Percentiles rank a stretch among this genome's conserved stretches.
These are phyloP conservation scores for Myxozyma sirexii DNA, from an alignment of 805 yeast genomes.

Conservation along the genomic window DNA sequence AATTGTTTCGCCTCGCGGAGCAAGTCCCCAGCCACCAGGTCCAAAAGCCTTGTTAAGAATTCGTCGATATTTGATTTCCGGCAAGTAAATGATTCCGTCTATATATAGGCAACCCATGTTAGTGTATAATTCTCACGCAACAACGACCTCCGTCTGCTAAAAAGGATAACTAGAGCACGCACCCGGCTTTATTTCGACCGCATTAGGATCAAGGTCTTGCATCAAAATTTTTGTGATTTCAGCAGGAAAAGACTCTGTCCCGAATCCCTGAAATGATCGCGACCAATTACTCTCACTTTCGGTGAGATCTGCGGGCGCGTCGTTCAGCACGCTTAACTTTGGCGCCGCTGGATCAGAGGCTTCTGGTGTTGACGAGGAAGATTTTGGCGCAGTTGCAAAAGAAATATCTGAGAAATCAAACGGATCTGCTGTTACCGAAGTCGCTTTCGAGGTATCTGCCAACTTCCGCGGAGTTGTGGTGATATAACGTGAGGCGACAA, in stretches of 20 bases:
- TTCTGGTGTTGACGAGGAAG: neutral
- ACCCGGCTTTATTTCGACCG: conserved; percentile 85
- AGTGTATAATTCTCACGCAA: neutral
- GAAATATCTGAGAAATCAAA: conserved; percentile 8
- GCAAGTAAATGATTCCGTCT: conserved; percentile 87
- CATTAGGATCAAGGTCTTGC: conserved; percentile 64
- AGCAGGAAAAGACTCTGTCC: conserved; percentile 70
- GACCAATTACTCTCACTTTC: conserved; percentile 65
- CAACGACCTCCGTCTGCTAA: neutral
- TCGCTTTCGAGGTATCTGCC: neutral
- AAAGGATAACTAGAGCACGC: neutral
- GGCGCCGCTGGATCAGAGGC: neutral
- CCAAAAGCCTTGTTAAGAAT: conserved; percentile 90
- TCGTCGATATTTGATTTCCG: conserved; percentile 93
- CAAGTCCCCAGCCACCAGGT: conserved; percentile 98
- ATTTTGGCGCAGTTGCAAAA: neutral
- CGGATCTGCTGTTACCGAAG: neutral
- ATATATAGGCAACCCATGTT: neutral
- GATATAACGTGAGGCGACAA: neutral
- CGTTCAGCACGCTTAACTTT: conserved; percentile 2
- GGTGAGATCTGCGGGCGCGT: conserved; percentile 8
- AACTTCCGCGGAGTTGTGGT: neutral
- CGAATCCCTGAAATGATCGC: conserved; percentile 83
- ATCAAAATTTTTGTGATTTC: conserved; percentile 62
- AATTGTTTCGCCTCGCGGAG: conserved; percentile 84